Conservation (phyloP, 192 early-diverging fungal species). For the Glomus cerebriforme region DNA sequence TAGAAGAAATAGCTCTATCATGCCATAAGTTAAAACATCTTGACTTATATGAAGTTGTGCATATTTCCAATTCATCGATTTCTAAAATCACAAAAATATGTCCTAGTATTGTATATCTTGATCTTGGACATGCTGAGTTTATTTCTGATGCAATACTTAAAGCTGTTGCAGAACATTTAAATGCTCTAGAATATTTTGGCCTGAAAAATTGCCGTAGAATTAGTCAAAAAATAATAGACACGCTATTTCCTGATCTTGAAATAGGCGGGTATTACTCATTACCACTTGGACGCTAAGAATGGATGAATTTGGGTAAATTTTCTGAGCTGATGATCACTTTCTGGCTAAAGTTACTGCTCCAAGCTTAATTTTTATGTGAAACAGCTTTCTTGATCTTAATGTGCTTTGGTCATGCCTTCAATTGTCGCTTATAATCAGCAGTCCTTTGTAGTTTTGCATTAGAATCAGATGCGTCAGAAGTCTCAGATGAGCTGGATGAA, state of each 20-base stretch:
- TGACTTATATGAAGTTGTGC: background rate
- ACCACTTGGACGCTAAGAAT: too few species aligned
- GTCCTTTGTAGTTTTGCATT: too few species aligned
- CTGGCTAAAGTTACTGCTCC: too few species aligned
- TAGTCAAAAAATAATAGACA: background rate
- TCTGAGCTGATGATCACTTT: too few species aligned
- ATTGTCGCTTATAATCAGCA: too few species aligned
- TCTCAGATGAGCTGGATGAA: too few species aligned
- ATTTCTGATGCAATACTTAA: background rate
- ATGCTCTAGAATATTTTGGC: too few species aligned
- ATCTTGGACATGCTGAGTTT: background rate
- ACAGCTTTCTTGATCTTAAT: too few species aligned
- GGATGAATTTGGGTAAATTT: too few species aligned
- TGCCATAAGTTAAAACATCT: constrained; percentile 9
- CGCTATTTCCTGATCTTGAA: background rate
- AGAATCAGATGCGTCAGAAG: too few species aligned
- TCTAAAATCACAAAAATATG: background rate
- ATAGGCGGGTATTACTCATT: background rate
- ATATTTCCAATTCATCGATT: constrained; percentile 1
- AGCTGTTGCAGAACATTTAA: background rate
- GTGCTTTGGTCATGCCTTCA: too few species aligned
- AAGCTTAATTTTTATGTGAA: too few species aligned
- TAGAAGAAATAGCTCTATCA: background rate
- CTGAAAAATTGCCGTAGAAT: background rate
- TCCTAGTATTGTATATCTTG: background rate